A percentile compares a stretch with the other conserved stretches of the same genome.
Evolutionary conservation across 2,329 filamentous ascomycete species (phyloP).

Genomic region (Fusarium multiceps): DNA sequence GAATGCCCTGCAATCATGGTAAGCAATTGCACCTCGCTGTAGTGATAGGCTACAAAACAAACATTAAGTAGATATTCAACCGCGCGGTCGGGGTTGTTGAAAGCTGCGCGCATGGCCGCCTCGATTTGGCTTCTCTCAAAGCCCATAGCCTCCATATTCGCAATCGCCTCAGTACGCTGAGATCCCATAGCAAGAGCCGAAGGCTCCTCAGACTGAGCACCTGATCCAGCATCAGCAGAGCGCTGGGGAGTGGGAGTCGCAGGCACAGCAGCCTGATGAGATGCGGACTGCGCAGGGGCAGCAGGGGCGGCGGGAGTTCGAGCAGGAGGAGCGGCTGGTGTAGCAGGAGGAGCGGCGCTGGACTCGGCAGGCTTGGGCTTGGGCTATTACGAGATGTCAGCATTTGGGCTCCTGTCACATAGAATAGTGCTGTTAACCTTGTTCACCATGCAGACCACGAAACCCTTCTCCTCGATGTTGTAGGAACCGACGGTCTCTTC

Average conservation of each 20-base stretch:
- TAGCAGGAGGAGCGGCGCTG: constrained; percentile 69
- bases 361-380: constrained; percentile 76
- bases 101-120: constrained; percentile 93
- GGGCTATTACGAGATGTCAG: constrained; percentile 48
- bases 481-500: constrained; percentile 96
- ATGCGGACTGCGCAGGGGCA: constrained; percentile 53
- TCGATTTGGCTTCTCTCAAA: constrained; percentile 91
- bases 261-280: constrained; percentile 62
- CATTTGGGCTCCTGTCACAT: constrained; percentile 11
- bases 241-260: constrained; percentile 67
- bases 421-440: constrained; percentile 71
- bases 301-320: constrained; percentile 70
- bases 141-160: constrained; percentile 97
- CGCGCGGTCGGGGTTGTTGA: constrained; percentile 95
- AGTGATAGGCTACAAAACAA: constrained; percentile 51
- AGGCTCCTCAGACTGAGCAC: constrained; percentile 64
- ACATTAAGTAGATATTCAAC: constrained; percentile 95
- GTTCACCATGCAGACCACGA: constrained; percentile 97
- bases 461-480: constrained; percentile 99
- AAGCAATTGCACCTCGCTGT: constrained; percentile 23
- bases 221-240: constrained; percentile 52
- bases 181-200: constrained; percentile 88
- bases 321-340: constrained; percentile 65
- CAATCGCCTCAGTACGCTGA: constrained; percentile 83
- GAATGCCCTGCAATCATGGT: constrained; percentile 76